Base-by-base conservation (phyloP, 2,329 filamentous ascomycete genomes). In the Colletotrichum graminicola region DNA sequence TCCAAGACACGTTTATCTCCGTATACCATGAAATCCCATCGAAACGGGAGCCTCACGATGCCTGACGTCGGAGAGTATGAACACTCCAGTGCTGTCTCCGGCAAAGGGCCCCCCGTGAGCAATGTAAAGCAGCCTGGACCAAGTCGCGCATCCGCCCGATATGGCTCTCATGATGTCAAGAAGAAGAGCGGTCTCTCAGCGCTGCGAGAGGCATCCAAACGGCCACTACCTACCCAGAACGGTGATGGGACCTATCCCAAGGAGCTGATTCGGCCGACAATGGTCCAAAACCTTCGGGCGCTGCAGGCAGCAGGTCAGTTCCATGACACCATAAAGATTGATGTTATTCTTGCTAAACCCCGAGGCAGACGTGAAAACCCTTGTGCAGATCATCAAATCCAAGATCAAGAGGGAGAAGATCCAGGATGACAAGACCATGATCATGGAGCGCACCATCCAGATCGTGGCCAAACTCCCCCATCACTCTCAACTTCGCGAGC, bases 401-500 rank as follows among this genome's bases (percentile, higher is more conserved):
- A 90, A 93, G 80, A 79, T 90, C 41, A 91, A 88, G 75, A 90
- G 92, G 1, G 86, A 87, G 68, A 84, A 88, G 59, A 84, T 91
- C 14, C 80, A 89, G 6, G 91, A 95, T 76, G 93, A 95, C 82
- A 93, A 92, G 81, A 92, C 90, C 1, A 92, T 93, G 85, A 83
- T 94, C 55, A 93, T 94, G 89, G 92, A 94, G 79, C 85, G 89
- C 10, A 86, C 92, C 6, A 93, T 94, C 72, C 88, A 91, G 82
- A 84, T 94, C 21, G 91, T 93, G 6, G 86, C 90, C 16, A 87
- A 87, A 41, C 83, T 94, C 43, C 91, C 91, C 0, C 81, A 86
- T 61, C 83, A 87, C 66, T 94, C 92, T 1, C 88, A 87, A 75
- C 85, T 87, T 34, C 86, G 92, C 12, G 83, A 86, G 52, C 82